These are phyloP conservation scores for Leptomonas pyrrhocoris DNA, from an alignment of 208 protist species.

Conservation along the genomic window DNA sequence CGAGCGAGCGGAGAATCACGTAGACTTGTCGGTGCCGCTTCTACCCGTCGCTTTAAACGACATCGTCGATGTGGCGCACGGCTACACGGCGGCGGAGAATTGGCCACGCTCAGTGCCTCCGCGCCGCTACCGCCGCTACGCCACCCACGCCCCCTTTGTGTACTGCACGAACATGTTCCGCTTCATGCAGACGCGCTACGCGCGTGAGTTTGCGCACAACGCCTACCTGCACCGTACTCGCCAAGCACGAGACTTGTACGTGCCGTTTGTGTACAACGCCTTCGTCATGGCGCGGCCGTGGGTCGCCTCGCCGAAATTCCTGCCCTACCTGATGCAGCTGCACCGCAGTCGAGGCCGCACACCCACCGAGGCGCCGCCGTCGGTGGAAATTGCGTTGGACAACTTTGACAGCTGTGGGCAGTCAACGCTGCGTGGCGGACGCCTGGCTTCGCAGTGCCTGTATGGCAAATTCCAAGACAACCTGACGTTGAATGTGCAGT, in stretches of 20 bases:
- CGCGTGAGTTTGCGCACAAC: slow-evolving; percentile 38
- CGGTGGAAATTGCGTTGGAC: slow-evolving; percentile 43
- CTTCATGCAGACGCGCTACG: slow-evolving; percentile 43
- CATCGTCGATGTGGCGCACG: slow-evolving; percentile 5
- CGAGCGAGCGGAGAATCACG: neutral
- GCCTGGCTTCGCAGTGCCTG: slow-evolving; percentile 10
- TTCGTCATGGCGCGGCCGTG: slow-evolving; percentile 67
- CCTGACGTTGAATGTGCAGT: slow-evolving; percentile 10
- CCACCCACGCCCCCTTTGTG: slow-evolving; percentile 67
- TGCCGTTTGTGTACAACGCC: slow-evolving; percentile 71
- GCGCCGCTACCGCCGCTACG: slow-evolving; percentile 36
- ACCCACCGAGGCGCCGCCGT: neutral
- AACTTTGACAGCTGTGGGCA: slow-evolving; percentile 62
- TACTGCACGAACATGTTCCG: slow-evolving; percentile 70
- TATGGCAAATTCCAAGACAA: slow-evolving; percentile 41
- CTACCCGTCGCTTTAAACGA: neutral
- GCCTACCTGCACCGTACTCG: slow-evolving; percentile 35
- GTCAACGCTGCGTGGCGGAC: slow-evolving; percentile 25
- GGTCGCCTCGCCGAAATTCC: slow-evolving; percentile 52
- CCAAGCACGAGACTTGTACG: slow-evolving; percentile 37
- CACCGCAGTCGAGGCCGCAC: neutral
- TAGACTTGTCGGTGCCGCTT: no score
- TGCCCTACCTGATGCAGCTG: slow-evolving; percentile 33
- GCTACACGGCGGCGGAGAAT: neutral
- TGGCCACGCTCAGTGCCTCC: slow-evolving; percentile 10